phyloP scores from a whole-genome alignment of 768 basidiomycete species.

The Coprinellus aureogranulatus region DNA sequence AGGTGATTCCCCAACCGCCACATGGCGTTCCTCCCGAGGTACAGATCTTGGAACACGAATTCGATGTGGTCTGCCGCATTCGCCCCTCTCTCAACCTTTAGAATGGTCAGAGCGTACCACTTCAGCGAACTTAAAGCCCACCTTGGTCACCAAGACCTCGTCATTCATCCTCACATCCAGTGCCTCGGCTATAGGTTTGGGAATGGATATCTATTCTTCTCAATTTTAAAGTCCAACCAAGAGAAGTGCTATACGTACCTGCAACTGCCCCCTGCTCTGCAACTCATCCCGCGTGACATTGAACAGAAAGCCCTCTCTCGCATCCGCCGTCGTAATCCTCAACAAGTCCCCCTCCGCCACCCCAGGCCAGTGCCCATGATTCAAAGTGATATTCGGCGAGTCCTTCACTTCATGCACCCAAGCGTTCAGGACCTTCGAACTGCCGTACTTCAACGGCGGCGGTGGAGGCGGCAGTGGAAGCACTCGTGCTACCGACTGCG shows the following conservation, averaged over 20 bases:
- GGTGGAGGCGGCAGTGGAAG: constrained; percentile 33
- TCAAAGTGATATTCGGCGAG: constrained; percentile 58
- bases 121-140: constrained; percentile 20
- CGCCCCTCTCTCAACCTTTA: constrained; percentile 63
- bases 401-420: constrained; percentile 78
- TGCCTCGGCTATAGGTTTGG: constrained; percentile 66
- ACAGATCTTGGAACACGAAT: constrained; percentile 91
- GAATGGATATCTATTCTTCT: constrained; percentile 63
- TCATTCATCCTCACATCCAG: constrained; percentile 70
- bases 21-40: constrained; percentile 95
- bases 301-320: constrained; percentile 54
- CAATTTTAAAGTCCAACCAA: neutral
- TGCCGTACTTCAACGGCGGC: constrained; percentile 58
- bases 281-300: constrained; percentile 65
- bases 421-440: constrained; percentile 57
- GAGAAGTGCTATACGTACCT: constrained; percentile 42
- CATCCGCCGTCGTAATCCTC: constrained; percentile 45
- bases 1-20: constrained; percentile 87
- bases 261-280: constrained; percentile 56
- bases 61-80: constrained; percentile 79
- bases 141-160: constrained; percentile 74
- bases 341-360: constrained; percentile 75
- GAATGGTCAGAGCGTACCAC: constrained; percentile 4
- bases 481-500: constrained; percentile 60
- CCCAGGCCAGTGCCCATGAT: constrained; percentile 76